Conservation (phyloP, 352 stramenopile genomes). For the Phytophthora pistaciae region DNA sequence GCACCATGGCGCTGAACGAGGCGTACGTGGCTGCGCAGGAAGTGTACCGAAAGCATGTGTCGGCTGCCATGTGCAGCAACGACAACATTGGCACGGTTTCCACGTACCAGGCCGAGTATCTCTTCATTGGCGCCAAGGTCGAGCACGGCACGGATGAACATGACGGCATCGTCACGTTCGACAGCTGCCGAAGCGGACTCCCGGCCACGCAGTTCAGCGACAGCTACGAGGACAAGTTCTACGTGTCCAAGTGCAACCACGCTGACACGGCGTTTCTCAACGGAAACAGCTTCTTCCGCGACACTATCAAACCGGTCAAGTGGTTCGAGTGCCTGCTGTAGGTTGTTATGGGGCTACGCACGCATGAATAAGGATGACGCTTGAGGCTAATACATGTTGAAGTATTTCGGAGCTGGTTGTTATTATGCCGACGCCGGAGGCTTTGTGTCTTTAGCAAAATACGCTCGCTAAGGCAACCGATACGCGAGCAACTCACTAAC, state of each 20-base stretch:
- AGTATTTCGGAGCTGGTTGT: background rate
- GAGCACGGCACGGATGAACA: constrained; percentile 38
- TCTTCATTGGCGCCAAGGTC: constrained; percentile 27
- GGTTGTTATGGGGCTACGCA: background rate
- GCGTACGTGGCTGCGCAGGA: constrained; percentile 40
- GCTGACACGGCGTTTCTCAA: constrained; percentile 63
- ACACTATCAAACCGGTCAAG: constrained; percentile 59
- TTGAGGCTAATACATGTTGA: constrained; percentile 1
- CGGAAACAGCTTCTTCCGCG: constrained; percentile 49
- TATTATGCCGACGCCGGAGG: background rate
- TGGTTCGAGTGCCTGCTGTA: constrained; percentile 76
- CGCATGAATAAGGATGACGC: background rate
- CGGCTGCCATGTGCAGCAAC: constrained; percentile 54
- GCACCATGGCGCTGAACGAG: constrained; percentile 34
- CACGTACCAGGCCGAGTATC: constrained; percentile 29
- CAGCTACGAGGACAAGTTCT: constrained; percentile 57
- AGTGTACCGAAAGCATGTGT: constrained; percentile 47
- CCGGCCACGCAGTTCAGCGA: constrained; percentile 39
- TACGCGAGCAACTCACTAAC: background rate
- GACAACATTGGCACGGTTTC: constrained; percentile 46
- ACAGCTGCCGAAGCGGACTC: constrained; percentile 57
- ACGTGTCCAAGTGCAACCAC: constrained; percentile 70
- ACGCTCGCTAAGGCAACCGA: no score
- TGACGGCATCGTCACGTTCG: constrained; percentile 51
- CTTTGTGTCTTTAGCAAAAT: background rate